A percentile compares a stretch with the other conserved stretches of the same genome.
These are phyloP conservation scores for Ogataea siamensis DNA, from an alignment of 805 yeast species.

Conservation along the genomic window DNA sequence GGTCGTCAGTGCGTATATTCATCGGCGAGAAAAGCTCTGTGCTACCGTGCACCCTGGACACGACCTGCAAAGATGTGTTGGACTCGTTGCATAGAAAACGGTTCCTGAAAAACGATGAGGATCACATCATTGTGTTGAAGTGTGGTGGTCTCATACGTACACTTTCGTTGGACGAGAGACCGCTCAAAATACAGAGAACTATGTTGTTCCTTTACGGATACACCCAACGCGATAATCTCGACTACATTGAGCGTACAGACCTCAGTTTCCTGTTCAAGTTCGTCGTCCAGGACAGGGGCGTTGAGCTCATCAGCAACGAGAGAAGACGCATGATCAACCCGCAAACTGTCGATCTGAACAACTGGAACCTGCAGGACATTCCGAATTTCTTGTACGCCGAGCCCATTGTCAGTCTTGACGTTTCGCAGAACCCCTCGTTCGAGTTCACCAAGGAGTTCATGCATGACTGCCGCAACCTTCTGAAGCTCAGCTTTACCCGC, in stretches of 20 bases:
- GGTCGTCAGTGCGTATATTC: conserved; percentile 61
- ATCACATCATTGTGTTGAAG: conserved; percentile 70
- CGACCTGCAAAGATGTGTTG: conserved; percentile 72
- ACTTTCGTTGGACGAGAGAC: conserved; percentile 68
- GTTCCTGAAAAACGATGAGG: conserved; percentile 65
- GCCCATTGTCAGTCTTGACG: conserved; percentile 78
- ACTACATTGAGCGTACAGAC: conserved; percentile 81
- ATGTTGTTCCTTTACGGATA: conserved; percentile 76
- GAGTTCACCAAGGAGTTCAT: conserved; percentile 81
- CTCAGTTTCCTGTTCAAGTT: conserved; percentile 79
- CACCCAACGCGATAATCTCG: conserved; percentile 69
- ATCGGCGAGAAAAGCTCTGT: conserved; percentile 81
- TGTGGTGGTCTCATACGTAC: conserved; percentile 77
- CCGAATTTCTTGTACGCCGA: conserved; percentile 82
- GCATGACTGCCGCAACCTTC: conserved; percentile 71
- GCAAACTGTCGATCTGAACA: conserved; percentile 68
- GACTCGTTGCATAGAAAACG: conserved; percentile 74
- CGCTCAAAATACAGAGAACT: conserved; percentile 73
- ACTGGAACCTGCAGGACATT: conserved; percentile 75
- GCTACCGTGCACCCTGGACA: conserved; percentile 72
- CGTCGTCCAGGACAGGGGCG: conserved; percentile 67
- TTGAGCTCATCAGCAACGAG: conserved; percentile 37
- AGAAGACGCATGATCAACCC: conserved; percentile 51
- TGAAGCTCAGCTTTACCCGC: conserved; percentile 62
- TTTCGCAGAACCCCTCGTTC: conserved; percentile 83